Base-by-base conservation (phyloP, 2,329 filamentous ascomycete genomes). In the Monosporascus sp. region DNA sequence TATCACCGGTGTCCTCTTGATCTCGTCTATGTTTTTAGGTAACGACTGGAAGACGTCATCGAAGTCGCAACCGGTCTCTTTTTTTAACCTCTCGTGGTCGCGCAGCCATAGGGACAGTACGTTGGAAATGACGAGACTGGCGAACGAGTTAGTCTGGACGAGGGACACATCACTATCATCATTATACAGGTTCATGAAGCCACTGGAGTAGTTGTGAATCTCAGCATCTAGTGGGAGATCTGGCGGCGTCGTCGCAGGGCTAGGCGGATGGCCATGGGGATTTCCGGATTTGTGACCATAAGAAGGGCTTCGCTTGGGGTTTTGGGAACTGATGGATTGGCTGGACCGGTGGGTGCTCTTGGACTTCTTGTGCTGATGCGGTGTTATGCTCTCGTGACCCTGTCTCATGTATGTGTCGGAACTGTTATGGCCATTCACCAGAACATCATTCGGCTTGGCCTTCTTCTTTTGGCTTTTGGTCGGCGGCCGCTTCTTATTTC, bases 391-490 rank as follows among this genome's bases (percentile, higher is more conserved):
- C 11, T 77, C 77, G 55, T 71, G 74, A 18, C 64, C 58, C 51
- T 78, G 72, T 63, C 79, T 83, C 47, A 72, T 63, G 47, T 63
- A 79, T 50, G 88, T 86, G 54, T 78, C 75, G 56, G 82, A 79
- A 52, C 80, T 76, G 43, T 77, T 74, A 49, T 82, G 84, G 49
- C 88, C 88, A 66, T 91, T 92, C 49, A 84, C 73, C 63, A 84
- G 81, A 35, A 86, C 69, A 44, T 85, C 84, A 28, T 72, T 73
- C 9, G 91, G 89, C 68, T 91, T 95, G 38, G 81, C 71, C 72
- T 92, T 96, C 77, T 95, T 97, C 77, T 92, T 96, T 67, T 91
- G 88, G 67, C 81, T 87, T 69, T 96, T 96, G 14, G 88, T 78
- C 7, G 86, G 80, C 8, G 86, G 83, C 56, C 91, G 83, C 71